Conservation (phyloP, 2,329 filamentous ascomycete species). For the Fusarium sororula region DNA sequence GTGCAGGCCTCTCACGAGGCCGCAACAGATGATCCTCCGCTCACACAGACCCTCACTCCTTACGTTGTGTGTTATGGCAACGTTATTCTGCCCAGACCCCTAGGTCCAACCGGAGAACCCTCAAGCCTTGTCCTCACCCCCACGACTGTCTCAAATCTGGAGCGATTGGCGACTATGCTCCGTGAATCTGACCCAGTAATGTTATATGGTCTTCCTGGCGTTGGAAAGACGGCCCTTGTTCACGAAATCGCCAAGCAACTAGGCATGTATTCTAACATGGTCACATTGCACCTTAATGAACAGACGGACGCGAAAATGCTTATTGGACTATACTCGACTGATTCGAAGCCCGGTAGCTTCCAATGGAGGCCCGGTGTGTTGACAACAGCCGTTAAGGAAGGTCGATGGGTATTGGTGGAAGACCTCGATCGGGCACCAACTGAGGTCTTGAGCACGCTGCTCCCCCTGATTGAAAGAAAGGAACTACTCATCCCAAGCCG, state of each 20-base stretch:
- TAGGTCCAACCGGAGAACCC: conserved; percentile 56
- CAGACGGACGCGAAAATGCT: conserved; percentile 98
- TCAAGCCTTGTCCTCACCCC: conserved; percentile 72
- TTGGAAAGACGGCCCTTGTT: conserved; percentile 88
- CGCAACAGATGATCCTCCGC: conserved; percentile 13
- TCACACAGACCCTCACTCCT: conserved; percentile 61
- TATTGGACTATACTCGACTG: conserved; percentile 92
- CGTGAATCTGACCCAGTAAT: conserved; percentile 77
- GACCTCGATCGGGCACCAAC: conserved; percentile 94
- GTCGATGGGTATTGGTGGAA: conserved; percentile 96
- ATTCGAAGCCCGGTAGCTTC: conserved; percentile 87
- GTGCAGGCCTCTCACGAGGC: conserved; percentile 39
- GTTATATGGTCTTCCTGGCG: conserved; percentile 83
- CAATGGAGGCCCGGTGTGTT: conserved; percentile 91
- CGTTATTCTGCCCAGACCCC: conserved; percentile 72
- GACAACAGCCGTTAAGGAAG: conserved; percentile 92
- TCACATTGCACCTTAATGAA: conserved; percentile 95
- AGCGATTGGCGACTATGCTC: conserved; percentile 72
- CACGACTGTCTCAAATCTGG: conserved; percentile 78
- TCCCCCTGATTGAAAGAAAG: conserved; percentile 92
- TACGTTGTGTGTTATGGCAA: conserved; percentile 72
- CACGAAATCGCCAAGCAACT: conserved; percentile 84
- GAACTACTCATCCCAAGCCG: conserved; percentile 90
- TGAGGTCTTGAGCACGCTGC: conserved; percentile 90
- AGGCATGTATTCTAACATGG: conserved; percentile 81